Evolutionary conservation across 2,329 filamentous ascomycete species (phyloP).

Genomic region (Pseudogymnoascus sp.): DNA sequence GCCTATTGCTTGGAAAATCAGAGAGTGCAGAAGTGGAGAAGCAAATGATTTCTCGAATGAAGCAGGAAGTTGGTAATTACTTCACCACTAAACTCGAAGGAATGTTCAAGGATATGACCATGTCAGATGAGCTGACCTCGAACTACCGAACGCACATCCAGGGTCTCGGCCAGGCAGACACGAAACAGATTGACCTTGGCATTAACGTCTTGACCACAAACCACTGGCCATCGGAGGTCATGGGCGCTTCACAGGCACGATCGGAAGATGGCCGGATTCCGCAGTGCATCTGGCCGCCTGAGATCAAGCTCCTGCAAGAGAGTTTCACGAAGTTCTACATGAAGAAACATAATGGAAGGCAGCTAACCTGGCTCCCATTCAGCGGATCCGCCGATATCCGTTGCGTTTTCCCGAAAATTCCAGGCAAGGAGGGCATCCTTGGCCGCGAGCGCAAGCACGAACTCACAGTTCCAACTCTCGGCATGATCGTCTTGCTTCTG

Average conservation of each 20-base stretch:
- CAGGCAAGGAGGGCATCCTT: constrained; percentile 58
- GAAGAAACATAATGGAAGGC: constrained; percentile 76
- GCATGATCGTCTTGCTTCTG: constrained; percentile 79
- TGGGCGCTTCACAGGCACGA: constrained; percentile 51
- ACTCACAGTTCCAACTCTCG: constrained; percentile 84
- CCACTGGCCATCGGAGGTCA: constrained; percentile 88
- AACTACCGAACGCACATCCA: constrained; percentile 64
- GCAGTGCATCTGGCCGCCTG: constrained; percentile 63
- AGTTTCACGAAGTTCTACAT: constrained; percentile 88
- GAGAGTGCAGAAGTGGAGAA: constrained; percentile 89
- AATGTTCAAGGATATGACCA: constrained; percentile 95
- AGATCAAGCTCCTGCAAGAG: constrained; percentile 66
- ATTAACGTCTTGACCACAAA: constrained; percentile 87
- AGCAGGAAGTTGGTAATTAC: constrained; percentile 87
- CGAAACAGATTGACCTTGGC: constrained; percentile 65
- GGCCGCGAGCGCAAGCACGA: constrained; percentile 70
- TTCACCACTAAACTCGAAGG: constrained; percentile 91
- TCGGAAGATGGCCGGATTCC: constrained; percentile 37
- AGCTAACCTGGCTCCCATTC: constrained; percentile 70
- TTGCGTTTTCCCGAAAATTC: constrained; percentile 64
- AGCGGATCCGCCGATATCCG: constrained; percentile 78
- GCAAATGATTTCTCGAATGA: constrained; percentile 94
- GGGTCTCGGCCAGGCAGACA: constrained; percentile 40
- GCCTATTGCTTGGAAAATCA: constrained; percentile 79
- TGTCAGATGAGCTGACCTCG: constrained; percentile 73